phyloP scores from a whole-genome alignment of 805 yeast genomes.

The Yamadazyma laniorum region DNA sequence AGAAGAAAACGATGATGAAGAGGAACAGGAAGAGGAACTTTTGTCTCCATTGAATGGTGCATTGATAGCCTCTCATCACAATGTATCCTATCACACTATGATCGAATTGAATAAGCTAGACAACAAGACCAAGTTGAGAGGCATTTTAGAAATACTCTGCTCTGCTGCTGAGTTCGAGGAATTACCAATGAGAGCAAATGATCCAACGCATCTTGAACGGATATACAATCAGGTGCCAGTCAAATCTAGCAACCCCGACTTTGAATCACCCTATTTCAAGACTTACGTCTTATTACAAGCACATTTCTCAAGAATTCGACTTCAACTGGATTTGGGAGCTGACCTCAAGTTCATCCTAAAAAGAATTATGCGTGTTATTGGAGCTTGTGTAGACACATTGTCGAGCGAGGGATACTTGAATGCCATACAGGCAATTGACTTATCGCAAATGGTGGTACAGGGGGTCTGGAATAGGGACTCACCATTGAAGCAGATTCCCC shows the following conservation, averaged over 20 bases:
- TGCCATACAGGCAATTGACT: constrained; percentile 80
- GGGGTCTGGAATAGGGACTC: constrained; percentile 80
- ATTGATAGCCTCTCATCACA: constrained; percentile 72
- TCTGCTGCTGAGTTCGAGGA: constrained; percentile 70
- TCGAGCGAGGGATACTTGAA: constrained; percentile 78
- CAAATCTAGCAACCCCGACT: constrained; percentile 42
- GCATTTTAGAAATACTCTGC: constrained; percentile 62
- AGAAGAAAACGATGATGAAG: constrained; percentile 36
- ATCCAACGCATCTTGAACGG: constrained; percentile 45
- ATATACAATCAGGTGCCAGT: constrained; percentile 64
- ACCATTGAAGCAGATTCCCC: constrained; percentile 81
- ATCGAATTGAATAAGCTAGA: constrained; percentile 56
- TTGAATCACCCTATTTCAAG: constrained; percentile 60
- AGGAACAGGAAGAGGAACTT: constrained; percentile 31
- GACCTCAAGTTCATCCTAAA: constrained; percentile 58
- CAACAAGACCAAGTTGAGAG: constrained; percentile 55
- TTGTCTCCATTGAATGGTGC: constrained; percentile 68
- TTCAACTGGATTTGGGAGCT: constrained; percentile 56
- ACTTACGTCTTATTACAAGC: constrained; percentile 78
- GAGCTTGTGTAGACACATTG: constrained; percentile 71
- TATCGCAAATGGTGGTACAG: constrained; percentile 85
- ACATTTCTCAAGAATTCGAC: constrained; percentile 62
- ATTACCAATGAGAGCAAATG: constrained; percentile 62
- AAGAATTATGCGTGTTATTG: constrained; percentile 49
- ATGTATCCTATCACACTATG: constrained; percentile 64